phyloP scores from a whole-genome alignment of 75 land plant genomes.

The Azolla pinnata region DNA sequence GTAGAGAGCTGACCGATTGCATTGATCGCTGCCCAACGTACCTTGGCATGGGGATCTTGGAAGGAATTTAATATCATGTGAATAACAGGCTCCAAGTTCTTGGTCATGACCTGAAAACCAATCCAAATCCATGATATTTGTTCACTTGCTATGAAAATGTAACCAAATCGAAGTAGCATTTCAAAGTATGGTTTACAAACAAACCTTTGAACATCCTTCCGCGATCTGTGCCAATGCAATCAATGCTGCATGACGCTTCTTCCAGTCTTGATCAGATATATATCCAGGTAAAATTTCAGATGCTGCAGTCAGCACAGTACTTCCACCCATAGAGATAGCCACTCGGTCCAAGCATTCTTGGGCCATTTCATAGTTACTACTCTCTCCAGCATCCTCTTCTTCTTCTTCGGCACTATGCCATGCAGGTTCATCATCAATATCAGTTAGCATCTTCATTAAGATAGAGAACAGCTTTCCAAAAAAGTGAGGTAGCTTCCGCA shows the following conservation, averaged over 20 bases:
- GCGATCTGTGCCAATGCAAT: constrained; percentile 22
- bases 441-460: constrained; percentile 17
- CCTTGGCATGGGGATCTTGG: constrained; percentile 16
- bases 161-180: no score
- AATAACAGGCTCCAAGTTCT: constrained; percentile 13
- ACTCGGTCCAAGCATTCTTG: constrained; percentile 22
- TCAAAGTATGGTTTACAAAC: background rate
- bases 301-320: constrained; percentile 10
- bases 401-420: constrained; percentile 15
- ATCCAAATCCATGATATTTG: background rate
- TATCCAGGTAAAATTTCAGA: constrained; percentile 9
- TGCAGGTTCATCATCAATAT: constrained; percentile 14
- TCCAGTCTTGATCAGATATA: constrained; percentile 16
- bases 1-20: constrained; percentile 11
- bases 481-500: constrained; percentile 17
- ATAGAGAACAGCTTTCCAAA: constrained; percentile 10
- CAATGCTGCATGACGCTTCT: constrained; percentile 22
- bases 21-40: constrained; percentile 18
- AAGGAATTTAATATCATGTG: constrained; percentile 16
- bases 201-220: constrained; percentile 24
- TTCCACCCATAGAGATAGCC: constrained; percentile 17
- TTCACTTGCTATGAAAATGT: no score
- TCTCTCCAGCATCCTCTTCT: constrained; percentile 19
- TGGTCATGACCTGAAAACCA: constrained; percentile 15
- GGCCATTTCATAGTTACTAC: constrained; percentile 16